phyloP scores from a whole-genome alignment of 2,329 filamentous ascomycete genomes.

The Aspergillus carbonarius region DNA sequence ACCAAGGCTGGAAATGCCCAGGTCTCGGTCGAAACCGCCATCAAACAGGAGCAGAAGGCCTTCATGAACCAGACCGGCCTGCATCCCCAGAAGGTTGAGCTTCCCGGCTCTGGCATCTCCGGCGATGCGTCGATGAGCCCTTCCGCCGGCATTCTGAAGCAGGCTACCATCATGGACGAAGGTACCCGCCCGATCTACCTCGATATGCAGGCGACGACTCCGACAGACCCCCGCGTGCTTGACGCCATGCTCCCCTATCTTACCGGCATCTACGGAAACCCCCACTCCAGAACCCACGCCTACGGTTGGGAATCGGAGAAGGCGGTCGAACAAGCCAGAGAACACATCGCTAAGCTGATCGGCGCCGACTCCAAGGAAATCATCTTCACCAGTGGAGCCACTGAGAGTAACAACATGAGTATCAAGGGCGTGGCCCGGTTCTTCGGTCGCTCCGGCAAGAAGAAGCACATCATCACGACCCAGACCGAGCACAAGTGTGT shows the following conservation, averaged over 20 bases:
- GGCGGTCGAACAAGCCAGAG: slow-evolving; percentile 82
- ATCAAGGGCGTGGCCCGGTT: slow-evolving; percentile 97
- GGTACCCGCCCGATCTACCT: slow-evolving; percentile 94
- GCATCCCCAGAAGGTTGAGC: slow-evolving; percentile 56
- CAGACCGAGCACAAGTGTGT: slow-evolving; percentile 99
- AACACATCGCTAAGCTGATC: slow-evolving; percentile 80
- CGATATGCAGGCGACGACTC: slow-evolving; percentile 97
- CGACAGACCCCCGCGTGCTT: slow-evolving; percentile 87
- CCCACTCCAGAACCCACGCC: slow-evolving; percentile 93
- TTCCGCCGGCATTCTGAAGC: slow-evolving; percentile 79
- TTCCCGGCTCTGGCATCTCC: slow-evolving; percentile 58
- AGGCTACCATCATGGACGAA: slow-evolving; percentile 89
- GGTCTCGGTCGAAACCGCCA: slow-evolving; percentile 77
- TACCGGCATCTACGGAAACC: slow-evolving; percentile 92
- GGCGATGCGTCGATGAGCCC: slow-evolving; percentile 74
- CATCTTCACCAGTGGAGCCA: slow-evolving; percentile 96
- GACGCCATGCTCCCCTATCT: slow-evolving; percentile 96
- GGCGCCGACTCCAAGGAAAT: slow-evolving; percentile 97
- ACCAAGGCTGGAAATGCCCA: slow-evolving; percentile 68
- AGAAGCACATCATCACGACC: slow-evolving; percentile 96
- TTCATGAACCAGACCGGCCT: slow-evolving; percentile 63
- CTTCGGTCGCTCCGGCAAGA: slow-evolving; percentile 89
- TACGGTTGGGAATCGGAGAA: slow-evolving; percentile 99
- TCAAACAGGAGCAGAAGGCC: slow-evolving; percentile 81
- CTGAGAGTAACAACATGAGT: slow-evolving; percentile 99